Evolutionary conservation across 164 flowering plant species (phyloP).

Genomic region (Dillenia turbinata): DNA sequence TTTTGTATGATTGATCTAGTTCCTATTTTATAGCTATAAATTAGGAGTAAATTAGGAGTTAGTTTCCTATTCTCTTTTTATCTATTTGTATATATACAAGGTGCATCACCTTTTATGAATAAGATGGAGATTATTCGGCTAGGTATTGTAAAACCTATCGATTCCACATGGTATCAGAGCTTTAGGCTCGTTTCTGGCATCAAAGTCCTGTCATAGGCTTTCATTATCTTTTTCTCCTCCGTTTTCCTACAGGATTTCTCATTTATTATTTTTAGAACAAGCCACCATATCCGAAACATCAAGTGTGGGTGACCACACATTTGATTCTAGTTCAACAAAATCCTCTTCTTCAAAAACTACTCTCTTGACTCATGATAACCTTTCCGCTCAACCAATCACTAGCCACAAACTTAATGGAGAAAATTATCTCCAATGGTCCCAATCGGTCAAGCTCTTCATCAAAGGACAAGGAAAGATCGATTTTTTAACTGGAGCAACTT

Average conservation of each 20-base stretch:
- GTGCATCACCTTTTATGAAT: not conserved
- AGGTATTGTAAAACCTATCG: not conserved
- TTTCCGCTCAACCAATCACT: too few species aligned
- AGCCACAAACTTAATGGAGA: too few species aligned
- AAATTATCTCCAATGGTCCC: not conserved
- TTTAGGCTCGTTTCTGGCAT: too few species aligned
- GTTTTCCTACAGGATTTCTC: not conserved
- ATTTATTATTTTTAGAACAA: not conserved
- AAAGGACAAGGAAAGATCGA: not conserved
- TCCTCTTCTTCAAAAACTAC: not conserved
- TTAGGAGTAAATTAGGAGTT: not conserved
- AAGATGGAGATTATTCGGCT: not conserved
- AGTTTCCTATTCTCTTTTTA: too few species aligned
- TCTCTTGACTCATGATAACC: too few species aligned
- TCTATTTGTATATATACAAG: not conserved
- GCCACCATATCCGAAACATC: not conserved
- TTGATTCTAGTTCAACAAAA: too few species aligned
- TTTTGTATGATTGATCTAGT: too few species aligned
- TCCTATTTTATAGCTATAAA: too few species aligned
- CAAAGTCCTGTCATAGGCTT: not conserved
- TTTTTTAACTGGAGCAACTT: not conserved
- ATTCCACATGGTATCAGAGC: not conserved
- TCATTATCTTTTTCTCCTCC: not conserved
- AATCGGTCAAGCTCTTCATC: not conserved
- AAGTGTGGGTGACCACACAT: too few species aligned